phyloP scores from a whole-genome alignment of 768 basidiomycete genomes.

The Lentinula detonsa region DNA sequence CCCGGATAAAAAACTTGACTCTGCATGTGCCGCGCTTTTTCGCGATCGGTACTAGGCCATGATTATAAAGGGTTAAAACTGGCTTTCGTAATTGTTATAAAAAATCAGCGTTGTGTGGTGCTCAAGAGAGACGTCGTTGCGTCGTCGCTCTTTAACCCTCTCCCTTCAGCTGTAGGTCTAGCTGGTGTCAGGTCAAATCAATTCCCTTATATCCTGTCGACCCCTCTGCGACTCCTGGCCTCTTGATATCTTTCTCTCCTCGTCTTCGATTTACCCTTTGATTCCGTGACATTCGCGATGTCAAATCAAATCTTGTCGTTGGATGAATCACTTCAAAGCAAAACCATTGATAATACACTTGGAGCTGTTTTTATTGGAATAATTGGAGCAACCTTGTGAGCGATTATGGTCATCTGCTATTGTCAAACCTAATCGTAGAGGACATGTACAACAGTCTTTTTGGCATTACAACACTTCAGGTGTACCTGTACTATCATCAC shows the following conservation, averaged over 20 bases:
- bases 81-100: neutral
- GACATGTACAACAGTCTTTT: conserved; percentile 10
- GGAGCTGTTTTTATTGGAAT: conserved; percentile 23
- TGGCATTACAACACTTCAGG: conserved; percentile 17
- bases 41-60: neutral
- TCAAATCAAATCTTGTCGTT: neutral
- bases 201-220: neutral
- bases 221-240: neutral
- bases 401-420: neutral
- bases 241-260: neutral
- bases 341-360: conserved; percentile 19
- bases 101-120: neutral
- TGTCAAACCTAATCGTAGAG: neutral
- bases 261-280: neutral
- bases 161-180: neutral
- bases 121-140: neutral
- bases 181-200: neutral
- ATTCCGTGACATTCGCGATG: neutral
- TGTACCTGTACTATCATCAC: conserved; percentile 14
- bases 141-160: neutral
- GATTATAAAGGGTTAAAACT: neutral
- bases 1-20: neutral
- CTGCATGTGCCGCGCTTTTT: neutral
- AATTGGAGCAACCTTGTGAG: conserved; percentile 21
- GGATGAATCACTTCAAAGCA: neutral